These are phyloP conservation scores for Suhomyces atakaporum DNA, from an alignment of 1,139 yeast species.

Conservation along the genomic window DNA sequence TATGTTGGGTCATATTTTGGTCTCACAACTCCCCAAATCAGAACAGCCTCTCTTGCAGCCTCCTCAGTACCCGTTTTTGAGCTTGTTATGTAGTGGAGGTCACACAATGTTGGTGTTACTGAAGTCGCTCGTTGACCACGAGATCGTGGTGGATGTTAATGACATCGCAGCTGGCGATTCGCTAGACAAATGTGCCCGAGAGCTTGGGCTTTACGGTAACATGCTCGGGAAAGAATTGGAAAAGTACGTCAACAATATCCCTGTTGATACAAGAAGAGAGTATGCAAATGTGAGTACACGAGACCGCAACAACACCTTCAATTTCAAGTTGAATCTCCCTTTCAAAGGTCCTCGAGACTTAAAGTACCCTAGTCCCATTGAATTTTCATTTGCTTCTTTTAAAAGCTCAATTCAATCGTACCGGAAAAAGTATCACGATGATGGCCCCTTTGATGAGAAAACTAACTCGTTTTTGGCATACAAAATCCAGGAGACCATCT, in stretches of 20 bases:
- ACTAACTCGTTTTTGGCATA: constrained; percentile 52
- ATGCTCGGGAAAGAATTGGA: constrained; percentile 89
- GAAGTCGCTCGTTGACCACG: constrained; percentile 60
- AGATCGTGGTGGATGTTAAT: constrained; percentile 68
- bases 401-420: constrained; percentile 54
- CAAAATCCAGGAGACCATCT: constrained; percentile 64
- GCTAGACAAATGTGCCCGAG: constrained; percentile 88
- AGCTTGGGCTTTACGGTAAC: constrained; percentile 73
- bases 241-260: constrained; percentile 43
- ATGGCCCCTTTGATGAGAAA: constrained; percentile 20
- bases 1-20: constrained; percentile 88
- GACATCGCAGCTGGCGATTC: constrained; percentile 96
- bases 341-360: constrained; percentile 34
- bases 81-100: constrained; percentile 88
- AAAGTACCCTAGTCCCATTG: constrained; percentile 31
- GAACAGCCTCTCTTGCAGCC: constrained; percentile 33
- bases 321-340: constrained; percentile 34
- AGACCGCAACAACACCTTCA: constrained; percentile 21
- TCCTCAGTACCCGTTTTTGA: constrained; percentile 76
- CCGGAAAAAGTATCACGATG: constrained; percentile 18
- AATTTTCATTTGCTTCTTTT: constrained; percentile 82
- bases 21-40: constrained; percentile 55
- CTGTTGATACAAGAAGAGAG: constrained; percentile 20
- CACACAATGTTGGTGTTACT: constrained; percentile 87
- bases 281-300: constrained; percentile 26